Conservation (phyloP, 2,329 filamentous ascomycete genomes). For the Curvularia hawaiiensis region DNA sequence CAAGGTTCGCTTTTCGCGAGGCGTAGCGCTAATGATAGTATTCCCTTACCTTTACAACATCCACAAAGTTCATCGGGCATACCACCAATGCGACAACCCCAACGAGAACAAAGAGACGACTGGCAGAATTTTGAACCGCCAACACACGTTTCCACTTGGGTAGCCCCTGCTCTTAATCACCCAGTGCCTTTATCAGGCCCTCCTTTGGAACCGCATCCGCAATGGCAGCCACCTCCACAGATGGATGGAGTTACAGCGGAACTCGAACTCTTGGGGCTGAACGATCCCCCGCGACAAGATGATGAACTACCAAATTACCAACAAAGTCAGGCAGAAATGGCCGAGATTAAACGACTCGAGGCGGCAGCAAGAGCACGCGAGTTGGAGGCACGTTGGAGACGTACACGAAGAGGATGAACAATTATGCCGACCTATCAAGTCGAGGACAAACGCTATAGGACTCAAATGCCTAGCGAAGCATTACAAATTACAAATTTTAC, state of each 20-base stretch:
- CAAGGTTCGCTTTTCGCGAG: slow-evolving; percentile 44
- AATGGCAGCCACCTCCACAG: slow-evolving; percentile 24
- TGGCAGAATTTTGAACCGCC: slow-evolving; percentile 39
- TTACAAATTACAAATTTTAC: background rate
- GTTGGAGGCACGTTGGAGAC: slow-evolving; percentile 51
- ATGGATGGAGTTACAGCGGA: slow-evolving; percentile 37
- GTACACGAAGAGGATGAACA: slow-evolving; percentile 14
- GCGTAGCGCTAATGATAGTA: slow-evolving; percentile 32
- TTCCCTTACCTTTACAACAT: slow-evolving; percentile 32
- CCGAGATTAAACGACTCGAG: slow-evolving; percentile 45
- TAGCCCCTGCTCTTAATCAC: slow-evolving; percentile 18
- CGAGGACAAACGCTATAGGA: too few species aligned
- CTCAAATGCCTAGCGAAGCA: background rate
- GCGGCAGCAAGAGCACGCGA: slow-evolving; percentile 53
- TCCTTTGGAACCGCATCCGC: slow-evolving; percentile 17
- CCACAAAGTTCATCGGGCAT: slow-evolving; percentile 15
- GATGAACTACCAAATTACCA: slow-evolving; percentile 55
- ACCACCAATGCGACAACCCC: slow-evolving; percentile 16
- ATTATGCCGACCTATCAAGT: too few species aligned
- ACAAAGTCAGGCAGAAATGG: slow-evolving; percentile 54
- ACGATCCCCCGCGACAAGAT: slow-evolving; percentile 37
- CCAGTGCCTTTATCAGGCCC: slow-evolving; percentile 10
- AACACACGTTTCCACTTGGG: slow-evolving; percentile 12
- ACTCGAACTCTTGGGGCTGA: slow-evolving; percentile 37
- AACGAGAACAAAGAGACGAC: slow-evolving; percentile 17